Base-by-base conservation (phyloP, 1,139 yeast species). In the Kodamaea sp. region DNA sequence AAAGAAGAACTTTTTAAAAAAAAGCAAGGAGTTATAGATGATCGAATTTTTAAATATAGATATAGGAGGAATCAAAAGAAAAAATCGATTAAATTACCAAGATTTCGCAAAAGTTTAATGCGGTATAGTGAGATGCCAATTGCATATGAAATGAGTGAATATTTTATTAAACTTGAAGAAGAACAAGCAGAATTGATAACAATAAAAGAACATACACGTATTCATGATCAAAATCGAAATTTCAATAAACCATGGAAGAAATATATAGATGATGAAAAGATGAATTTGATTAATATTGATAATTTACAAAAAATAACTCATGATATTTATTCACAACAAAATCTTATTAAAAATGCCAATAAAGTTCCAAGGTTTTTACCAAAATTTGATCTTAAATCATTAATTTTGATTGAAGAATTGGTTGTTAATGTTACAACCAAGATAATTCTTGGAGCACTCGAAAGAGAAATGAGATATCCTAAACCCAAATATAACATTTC, bases 121-220 rank as follows among this genome's bases (percentile, higher is more conserved):
- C 52, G 56, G 7, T 65, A 69, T 53, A 55, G 56, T 22, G 75
- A 75, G 3, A 55, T 79, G 24, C 85, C 85, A 1, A 61, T 66
- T 2, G 75, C 81, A 1, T 60, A 62, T 45, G 87, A 81, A 52
- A 70, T 79, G 73, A 68, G 74, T 42, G 65, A 64, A 12, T 59
- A 60, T 15, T 78, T 73, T 56, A 53, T 75, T 2, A 54, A 55
- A 8, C 58, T 73, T 55, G 86, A 80, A 51, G 75, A 75, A 31
- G 53, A 55, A 6, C 79, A 75, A 45, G 63, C 70, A 20, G 48
- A 44, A 2, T 47, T 54, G 32, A 50, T 67, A 2, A 40, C 50
- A 2, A 36, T 44, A 23, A 48, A 50, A 30, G 67, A 62, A 27
- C 38, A 47, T 23, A 37, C 43, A 8, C 27, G 46, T 9, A 39